Evolutionary conservation across 257 asterid genomes (phyloP), one percentile per base, ranked within the genome.

Genomic region (Anisodus acutangulus): DNA sequence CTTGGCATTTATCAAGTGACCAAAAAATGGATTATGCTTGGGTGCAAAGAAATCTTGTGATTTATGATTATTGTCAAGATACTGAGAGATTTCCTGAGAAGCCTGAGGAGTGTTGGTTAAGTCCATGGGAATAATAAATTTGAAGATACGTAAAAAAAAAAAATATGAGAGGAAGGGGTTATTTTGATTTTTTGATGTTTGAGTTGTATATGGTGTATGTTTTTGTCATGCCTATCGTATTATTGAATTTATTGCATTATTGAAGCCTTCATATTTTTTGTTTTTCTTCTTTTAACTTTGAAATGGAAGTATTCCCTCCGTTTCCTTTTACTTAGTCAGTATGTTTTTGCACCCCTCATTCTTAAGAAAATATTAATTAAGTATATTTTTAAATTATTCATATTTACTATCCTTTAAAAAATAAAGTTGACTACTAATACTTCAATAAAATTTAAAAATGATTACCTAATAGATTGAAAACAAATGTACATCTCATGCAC

Each of bases 51-150:
- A 97, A 97, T 74, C 97, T 97, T 26, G 99, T 97, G 4, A 84
- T 93, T 3, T 97, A 97, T 83, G 98, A 97, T 83, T 95, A 97
- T 41, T 97, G 98, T 84, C 91, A 91, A 85, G 99, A 97, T 67
- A 83, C 83, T 0, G 70, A 91, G 71, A 92, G 99, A 88, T 97
- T 47, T 54, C 89, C 94, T 0, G 82, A 79, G 51, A 55, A 92
- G 90, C 99, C 98, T 0, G 94, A 92, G 84, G 99, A 97, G 84
- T 97, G 99, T 31, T 92, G 95, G 93, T 89, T 97, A 57, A 92
- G 47, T 66, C 98, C 99, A 6, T 93, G 92, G 94, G 93, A 87
- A 0, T 92, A 84, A 89, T 69, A 0, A 6, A 51, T 26, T 76
- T 74, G 4, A 51, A 22, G 22, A n/a, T 47, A 19, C 59, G 80